Conservation (phyloP, 495 filamentous ascomycete genomes). For the Neurospora pannonica region DNA sequence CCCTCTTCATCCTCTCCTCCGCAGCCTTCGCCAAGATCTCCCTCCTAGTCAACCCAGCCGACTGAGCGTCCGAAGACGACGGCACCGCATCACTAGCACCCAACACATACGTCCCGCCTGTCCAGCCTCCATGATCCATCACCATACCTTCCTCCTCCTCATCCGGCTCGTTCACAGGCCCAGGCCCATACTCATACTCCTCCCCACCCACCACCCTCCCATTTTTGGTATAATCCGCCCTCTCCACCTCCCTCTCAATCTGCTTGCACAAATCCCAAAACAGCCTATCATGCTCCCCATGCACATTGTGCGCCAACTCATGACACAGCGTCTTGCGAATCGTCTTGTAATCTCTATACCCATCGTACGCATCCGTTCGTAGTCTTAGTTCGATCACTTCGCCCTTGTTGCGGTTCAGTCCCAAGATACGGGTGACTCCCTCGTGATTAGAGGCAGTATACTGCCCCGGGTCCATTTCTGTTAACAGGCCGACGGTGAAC, state of each 20-base stretch:
- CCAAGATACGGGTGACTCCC: constrained; percentile 61
- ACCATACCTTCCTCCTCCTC: constrained; percentile 48
- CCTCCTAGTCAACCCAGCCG: constrained; percentile 36
- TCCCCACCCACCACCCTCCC: constrained; percentile 55
- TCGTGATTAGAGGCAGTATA: constrained; percentile 63
- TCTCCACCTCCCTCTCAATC: constrained; percentile 81
- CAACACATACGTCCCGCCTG: constrained; percentile 80
- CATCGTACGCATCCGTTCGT: constrained; percentile 87
- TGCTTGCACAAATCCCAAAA: constrained; percentile 83
- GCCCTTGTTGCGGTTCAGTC: constrained; percentile 79
- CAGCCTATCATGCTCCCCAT: constrained; percentile 66
- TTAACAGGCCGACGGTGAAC: constrained; percentile 79
- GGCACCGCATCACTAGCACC: constrained; percentile 27
- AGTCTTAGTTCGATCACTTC: constrained; percentile 87
- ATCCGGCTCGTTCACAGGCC: neutral
- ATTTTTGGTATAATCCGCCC: constrained; percentile 61
- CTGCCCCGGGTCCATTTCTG: constrained; percentile 85
- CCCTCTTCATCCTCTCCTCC: constrained; percentile 59
- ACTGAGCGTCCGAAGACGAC: constrained; percentile 5
- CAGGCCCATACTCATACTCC: constrained; percentile 64
- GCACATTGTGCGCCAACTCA: constrained; percentile 89
- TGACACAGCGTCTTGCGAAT: constrained; percentile 91
- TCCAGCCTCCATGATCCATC: constrained; percentile 76
- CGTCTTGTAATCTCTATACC: constrained; percentile 81
- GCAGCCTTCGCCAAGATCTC: constrained; percentile 69